Evolutionary conservation across 2,329 filamentous ascomycete genomes (phyloP), one percentile per base, ranked within the genome.

Genomic region (Scytalidium sp.): DNA sequence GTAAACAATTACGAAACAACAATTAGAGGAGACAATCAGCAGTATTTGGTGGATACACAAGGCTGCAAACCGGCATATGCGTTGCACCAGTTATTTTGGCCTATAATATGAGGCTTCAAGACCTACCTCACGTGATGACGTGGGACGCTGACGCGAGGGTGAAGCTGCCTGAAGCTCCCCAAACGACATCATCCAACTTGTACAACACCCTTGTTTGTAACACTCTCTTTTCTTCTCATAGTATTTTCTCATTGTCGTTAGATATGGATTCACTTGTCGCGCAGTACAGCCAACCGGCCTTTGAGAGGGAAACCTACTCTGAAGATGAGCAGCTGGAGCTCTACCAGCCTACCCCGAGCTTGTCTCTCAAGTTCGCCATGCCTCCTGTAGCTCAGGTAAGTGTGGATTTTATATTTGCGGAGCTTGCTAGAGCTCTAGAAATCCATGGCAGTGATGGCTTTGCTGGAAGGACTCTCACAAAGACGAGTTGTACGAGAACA

Each of bases 301-400:
- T 84, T 70, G 78, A 86, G 68, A 75, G 81, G 63, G 88, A 95
- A 72, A 80, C 81, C 63, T 83, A 85, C 66, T 76, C 80, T 47
- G 80, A 87, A 62, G 81, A 91, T 66, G 84, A 90, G 61, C 80
- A 90, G 65, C 80, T 89, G 69, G 86, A 92, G 64, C 78, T 88
- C 66, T 75, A 76, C 64, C 84, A 90, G 65, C 78, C 82, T 61
- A 76, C 83, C 58, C 87, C 90, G 64, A 84, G 85, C 61, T 79
- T 96, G 61, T 93, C 90, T 47, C 83, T 96, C 69, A 95, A 92
- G 74, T 99, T 99, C 74, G 89, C 90, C 63, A 87, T 99, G 73
- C 94, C 94, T 50, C 93, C 94, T 47, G 83, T 97, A 70, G 86
- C 90, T 62, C 88, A 95, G 73, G 91, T 96, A 76, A 65, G 84